phyloP scores from a whole-genome alignment of 441 rosid genomes.

The Pelargonium citronellum region DNA sequence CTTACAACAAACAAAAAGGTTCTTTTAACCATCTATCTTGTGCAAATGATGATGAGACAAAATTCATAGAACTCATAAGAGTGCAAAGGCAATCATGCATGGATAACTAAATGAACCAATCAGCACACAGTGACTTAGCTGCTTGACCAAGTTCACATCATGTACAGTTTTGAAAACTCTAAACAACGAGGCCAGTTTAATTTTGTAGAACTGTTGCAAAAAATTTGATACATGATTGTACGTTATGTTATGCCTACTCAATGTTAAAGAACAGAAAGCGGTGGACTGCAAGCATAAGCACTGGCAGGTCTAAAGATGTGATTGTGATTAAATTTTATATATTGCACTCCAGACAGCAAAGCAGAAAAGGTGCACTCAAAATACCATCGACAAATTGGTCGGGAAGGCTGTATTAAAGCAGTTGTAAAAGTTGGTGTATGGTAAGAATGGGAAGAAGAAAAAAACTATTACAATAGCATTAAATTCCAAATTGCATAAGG shows the following conservation, averaged over 20 bases:
- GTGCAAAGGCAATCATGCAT: background rate
- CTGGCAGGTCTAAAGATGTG: no score
- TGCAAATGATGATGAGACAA: background rate
- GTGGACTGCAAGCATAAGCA: no score
- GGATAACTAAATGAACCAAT: background rate
- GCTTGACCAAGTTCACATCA: background rate
- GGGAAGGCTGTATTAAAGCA: background rate
- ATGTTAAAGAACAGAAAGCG: no score
- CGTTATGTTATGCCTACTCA: no score
- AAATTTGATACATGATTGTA: no score
- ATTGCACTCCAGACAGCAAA: conserved; percentile 2
- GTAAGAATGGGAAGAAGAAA: no score
- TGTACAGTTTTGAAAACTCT: background rate
- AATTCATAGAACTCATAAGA: background rate
- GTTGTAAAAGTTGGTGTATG: no score
- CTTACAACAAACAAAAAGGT: background rate
- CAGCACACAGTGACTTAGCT: background rate
- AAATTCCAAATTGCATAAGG: no score
- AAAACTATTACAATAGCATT: no score
- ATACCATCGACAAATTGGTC: background rate
- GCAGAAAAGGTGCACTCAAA: background rate
- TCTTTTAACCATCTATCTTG: background rate
- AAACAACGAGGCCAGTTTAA: background rate
- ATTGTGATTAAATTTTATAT: background rate
- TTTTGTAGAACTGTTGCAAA: no score